Evolutionary conservation across 805 yeast species (phyloP), one percentile per base, ranked within the genome.

Genomic region (Zygosaccharomyces kombuchaensis): DNA sequence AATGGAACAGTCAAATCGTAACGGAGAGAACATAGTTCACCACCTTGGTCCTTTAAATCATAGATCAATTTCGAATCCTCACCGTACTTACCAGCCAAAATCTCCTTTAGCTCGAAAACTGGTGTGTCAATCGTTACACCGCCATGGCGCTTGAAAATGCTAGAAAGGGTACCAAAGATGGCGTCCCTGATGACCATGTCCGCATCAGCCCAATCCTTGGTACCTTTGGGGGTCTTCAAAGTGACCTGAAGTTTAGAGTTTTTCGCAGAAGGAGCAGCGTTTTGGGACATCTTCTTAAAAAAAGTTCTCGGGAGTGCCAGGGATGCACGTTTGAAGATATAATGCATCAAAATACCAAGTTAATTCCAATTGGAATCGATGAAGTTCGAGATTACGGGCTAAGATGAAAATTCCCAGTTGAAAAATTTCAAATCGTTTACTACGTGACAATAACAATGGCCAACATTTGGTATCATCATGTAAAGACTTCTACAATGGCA

Each of bases 71-170:
- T 93, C 26, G 97, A 90, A 66, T 93, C 99, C 71, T 93, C 99
- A 65, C 99, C 99, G 67, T 93, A 93, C 66, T 93, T 93, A 40
- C 99, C 99, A 21, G 97, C 82, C 47, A 93, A 77, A 57, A 93
- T 93, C 67, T 93, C 99, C 57, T 96, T 80, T 55, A 91, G 76
- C 68, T 93, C 99, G 59, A 93, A 93, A 4, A 93, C 99, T 6
- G 99, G 99, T 1, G 99, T 93, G 66, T 93, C 99, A 54, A 93
- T 88, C 34, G 99, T 91, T 27, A 89, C 96, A 68, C 95, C 99
- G 51, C 99, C 99, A 68, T 93, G 99, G 58, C 89, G 84, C 68
- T 89, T 85, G 77, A 93, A 93, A 41, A 93, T 68, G 1, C 71
- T 59, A 12, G 90, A 78, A 50, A 93, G 69, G 8, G 88, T 77